Percentiles rank a stretch among this genome's conserved stretches.
Conservation (phyloP, 371 early-diverging fungal species). For the Lichtheimia hyalospora region DNA sequence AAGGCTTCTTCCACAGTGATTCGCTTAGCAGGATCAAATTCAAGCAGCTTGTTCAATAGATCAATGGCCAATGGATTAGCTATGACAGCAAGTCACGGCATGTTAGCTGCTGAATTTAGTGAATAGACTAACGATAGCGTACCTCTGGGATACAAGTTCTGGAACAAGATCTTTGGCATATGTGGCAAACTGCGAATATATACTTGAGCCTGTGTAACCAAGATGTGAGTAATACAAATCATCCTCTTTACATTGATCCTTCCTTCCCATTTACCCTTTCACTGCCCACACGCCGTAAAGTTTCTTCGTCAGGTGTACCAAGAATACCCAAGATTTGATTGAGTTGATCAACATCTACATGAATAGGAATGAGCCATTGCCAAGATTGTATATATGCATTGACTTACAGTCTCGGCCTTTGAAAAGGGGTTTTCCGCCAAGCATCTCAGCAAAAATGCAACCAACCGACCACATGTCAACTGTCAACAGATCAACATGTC, state of each 20-base stretch:
- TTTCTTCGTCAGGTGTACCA: constrained; percentile 97
- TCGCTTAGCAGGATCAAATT: constrained; percentile 82
- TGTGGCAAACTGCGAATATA: constrained; percentile 90
- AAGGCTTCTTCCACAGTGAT: constrained; percentile 84
- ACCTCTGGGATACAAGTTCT: constrained; percentile 74
- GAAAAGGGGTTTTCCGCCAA: constrained; percentile 88
- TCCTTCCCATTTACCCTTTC: constrained; percentile 56
- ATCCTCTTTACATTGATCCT: background rate
- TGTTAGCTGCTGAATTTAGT: constrained; percentile 26
- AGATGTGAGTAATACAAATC: constrained; percentile 2
- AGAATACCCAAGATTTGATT: constrained; percentile 96
- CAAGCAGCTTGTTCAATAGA: constrained; percentile 75
- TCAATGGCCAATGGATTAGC: constrained; percentile 75
- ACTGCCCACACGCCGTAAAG: constrained; percentile 80
- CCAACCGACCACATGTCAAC: constrained; percentile 99
- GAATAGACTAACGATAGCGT: background rate
- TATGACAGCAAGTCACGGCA: constrained; percentile 7
- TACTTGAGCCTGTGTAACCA: constrained; percentile 77
- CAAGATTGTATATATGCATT: background rate
- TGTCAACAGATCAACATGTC: constrained; percentile 16
- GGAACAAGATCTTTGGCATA: constrained; percentile 89
- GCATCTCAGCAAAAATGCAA: constrained; percentile 96
- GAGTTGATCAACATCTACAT: constrained; percentile 92
- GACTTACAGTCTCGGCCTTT: constrained; percentile 85
- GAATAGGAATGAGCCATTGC: background rate